These are phyloP conservation scores for Cyamopsis tetragonoloba DNA, from an alignment of 306 rosid genomes.

Conservation along the genomic window DNA sequence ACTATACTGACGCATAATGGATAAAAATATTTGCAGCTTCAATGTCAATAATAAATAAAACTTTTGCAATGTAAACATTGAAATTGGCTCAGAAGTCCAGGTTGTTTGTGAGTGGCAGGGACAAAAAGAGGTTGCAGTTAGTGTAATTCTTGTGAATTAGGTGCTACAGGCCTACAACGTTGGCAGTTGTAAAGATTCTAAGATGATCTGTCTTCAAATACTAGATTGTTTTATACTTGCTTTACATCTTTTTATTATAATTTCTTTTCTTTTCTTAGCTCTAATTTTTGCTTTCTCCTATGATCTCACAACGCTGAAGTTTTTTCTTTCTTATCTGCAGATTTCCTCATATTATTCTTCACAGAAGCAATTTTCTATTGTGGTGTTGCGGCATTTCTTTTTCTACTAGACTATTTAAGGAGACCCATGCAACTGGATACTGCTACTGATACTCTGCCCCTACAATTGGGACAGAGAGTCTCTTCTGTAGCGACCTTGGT, in stretches of 20 bases:
- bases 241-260: neutral
- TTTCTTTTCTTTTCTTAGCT: neutral
- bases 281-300: constrained; percentile 15
- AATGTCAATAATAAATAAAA: constrained; percentile 10
- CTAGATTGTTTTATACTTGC: constrained; percentile 3
- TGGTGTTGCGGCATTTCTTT: constrained; percentile 81
- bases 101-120: neutral
- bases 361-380: constrained; percentile 93
- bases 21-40: neutral
- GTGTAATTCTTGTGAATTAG: constrained; percentile 8
- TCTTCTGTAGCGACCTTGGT: constrained; percentile 76
- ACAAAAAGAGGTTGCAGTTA: neutral
- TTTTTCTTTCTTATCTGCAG: constrained; percentile 44
- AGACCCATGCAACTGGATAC: constrained; percentile 48
- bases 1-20: neutral
- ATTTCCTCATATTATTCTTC: constrained; percentile 97
- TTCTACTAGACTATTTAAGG: constrained; percentile 58
- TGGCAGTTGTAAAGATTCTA: neutral
- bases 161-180: neutral
- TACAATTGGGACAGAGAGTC: constrained; percentile 69
- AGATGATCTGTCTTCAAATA: constrained; percentile 4
- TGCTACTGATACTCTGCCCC: constrained; percentile 30
- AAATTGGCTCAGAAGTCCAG: constrained; percentile 2
- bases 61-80: neutral
- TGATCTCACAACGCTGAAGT: constrained; percentile 25